Percentiles rank a stretch among this genome's conserved stretches.
Conservation (phyloP, 1,284 basidiomycete genomes). For the Heterobasidion irregulare region DNA sequence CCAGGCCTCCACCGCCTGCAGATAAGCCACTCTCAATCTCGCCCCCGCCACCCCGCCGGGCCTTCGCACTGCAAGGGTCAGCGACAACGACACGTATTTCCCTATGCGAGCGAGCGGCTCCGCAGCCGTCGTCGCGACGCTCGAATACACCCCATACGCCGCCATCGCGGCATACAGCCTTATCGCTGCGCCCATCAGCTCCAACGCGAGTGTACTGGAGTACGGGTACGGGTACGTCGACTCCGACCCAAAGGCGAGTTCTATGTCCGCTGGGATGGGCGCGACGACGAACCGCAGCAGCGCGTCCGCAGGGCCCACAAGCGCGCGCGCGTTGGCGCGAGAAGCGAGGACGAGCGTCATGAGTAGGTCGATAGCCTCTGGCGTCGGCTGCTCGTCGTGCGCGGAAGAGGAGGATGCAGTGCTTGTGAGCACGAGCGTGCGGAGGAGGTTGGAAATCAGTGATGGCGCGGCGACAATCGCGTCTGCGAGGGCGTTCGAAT, state of each 20-base stretch:
- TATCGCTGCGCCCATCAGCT: background rate
- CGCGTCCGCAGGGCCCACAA: conserved; percentile 51
- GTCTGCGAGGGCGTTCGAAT: conserved; percentile 47
- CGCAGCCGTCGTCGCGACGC: conserved; percentile 26
- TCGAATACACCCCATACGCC: background rate
- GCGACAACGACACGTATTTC: conserved; percentile 30
- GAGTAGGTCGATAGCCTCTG: conserved; percentile 59
- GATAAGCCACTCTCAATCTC: conserved; percentile 38
- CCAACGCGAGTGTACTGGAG: background rate
- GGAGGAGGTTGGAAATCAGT: conserved; percentile 46
- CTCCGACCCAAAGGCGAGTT: background rate
- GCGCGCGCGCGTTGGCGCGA: conserved; percentile 52
- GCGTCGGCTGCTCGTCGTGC: conserved; percentile 55
- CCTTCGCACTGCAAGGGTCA: conserved; percentile 22
- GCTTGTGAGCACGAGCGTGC: conserved; percentile 47
- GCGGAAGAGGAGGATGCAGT: conserved; percentile 41
- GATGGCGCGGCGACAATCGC: conserved; percentile 44
- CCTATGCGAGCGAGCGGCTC: conserved; percentile 40
- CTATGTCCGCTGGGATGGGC: conserved; percentile 40
- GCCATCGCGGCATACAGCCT: background rate
- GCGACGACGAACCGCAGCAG: conserved; percentile 70
- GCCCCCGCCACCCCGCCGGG: conserved; percentile 1
- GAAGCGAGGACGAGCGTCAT: conserved; percentile 63
- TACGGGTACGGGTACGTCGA: background rate
- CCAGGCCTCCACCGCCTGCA: conserved; percentile 61